Conservation (phyloP, 2,329 filamentous ascomycete genomes). For the Aquanectria penicillioides region DNA sequence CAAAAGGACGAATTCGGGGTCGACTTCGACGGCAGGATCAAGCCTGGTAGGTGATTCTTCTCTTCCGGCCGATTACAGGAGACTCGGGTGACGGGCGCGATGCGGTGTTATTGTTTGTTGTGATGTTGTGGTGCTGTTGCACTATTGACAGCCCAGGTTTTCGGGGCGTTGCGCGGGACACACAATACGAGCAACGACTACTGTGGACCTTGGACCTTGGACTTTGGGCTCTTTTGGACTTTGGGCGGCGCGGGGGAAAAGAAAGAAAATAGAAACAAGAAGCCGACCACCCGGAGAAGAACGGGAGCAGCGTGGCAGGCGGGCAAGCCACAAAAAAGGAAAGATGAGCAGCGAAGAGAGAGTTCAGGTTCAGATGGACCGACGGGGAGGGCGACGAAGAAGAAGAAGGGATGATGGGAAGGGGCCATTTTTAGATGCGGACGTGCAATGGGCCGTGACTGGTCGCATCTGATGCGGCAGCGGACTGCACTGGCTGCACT, state of each 20-base stretch:
- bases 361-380: neutral
- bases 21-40: no score
- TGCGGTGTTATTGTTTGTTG: neutral
- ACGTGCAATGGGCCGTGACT: neutral
- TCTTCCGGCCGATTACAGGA: no score
- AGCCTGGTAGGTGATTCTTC: no score
- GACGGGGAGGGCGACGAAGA: neutral
- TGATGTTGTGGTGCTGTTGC: no score
- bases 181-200: no score
- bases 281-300: neutral
- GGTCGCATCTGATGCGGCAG: neutral
- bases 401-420: constrained; percentile 12
- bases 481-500: neutral
- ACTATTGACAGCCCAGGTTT: no score
- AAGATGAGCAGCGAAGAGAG: neutral
- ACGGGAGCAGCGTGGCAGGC: neutral
- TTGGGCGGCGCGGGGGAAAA: no score
- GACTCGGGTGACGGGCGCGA: no score
- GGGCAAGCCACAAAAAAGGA: neutral
- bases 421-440: constrained; percentile 16
- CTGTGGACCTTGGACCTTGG: no score
- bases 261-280: neutral
- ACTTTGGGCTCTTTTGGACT: neutral
- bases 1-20: no score
- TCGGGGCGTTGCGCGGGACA: no score